These are phyloP conservation scores for Cyclospora cayetanensis DNA, from an alignment of 169 alveolate species.

Conservation along the genomic window DNA sequence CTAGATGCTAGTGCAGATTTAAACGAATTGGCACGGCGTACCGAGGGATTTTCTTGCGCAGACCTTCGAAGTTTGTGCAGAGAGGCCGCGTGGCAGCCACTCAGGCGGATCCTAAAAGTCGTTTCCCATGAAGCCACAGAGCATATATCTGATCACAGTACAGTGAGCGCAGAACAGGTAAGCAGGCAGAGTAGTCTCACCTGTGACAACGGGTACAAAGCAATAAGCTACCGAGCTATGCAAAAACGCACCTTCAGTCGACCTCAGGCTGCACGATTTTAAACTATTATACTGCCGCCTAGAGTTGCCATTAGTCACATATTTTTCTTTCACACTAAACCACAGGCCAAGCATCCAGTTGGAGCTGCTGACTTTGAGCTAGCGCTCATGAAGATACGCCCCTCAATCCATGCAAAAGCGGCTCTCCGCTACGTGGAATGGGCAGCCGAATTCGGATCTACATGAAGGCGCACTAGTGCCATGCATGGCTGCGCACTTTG, in stretches of 20 bases:
- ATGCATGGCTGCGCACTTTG: no score
- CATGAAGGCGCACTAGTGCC: neutral
- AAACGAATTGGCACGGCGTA: conserved; percentile 44
- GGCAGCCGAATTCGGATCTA: conserved; percentile 32
- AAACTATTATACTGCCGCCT: no score
- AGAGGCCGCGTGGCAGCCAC: conserved; percentile 72
- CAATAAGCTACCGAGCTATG: no score
- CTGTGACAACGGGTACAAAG: no score
- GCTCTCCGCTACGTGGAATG: conserved; percentile 12
- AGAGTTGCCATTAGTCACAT: no score
- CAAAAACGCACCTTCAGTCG: no score
- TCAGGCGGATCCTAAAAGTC: conserved; percentile 57
- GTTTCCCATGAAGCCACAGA: neutral
- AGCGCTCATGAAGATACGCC: conserved; percentile 28
- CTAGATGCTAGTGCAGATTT: conserved; percentile 18
- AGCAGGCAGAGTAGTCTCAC: neutral
- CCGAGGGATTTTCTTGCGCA: conserved; percentile 70
- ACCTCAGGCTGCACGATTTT: no score
- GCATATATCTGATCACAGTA: neutral
- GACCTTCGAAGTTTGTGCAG: conserved; percentile 66
- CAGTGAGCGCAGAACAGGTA: neutral
- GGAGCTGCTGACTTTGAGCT: conserved; percentile 31
- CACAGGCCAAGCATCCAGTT: conserved; percentile 6
- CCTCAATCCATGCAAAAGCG: conserved; percentile 24
- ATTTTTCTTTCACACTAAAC: neutral